Evolutionary conservation across 2,329 filamentous ascomycete species (phyloP).

Genomic region (Domatiomyces globalis): DNA sequence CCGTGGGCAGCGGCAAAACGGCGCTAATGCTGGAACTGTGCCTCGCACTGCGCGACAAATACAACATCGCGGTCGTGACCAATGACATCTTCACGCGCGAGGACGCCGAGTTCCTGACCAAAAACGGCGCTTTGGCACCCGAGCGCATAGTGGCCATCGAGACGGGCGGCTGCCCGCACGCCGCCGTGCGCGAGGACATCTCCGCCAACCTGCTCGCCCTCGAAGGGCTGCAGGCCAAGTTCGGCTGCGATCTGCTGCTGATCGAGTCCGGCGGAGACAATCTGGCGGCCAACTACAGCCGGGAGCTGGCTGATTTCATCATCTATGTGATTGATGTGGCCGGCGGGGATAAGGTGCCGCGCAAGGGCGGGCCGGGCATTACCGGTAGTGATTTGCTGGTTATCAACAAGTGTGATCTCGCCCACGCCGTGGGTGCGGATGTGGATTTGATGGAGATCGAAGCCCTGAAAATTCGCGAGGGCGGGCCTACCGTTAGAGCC

Average conservation of each 20-base stretch:
- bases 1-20: constrained; percentile 93
- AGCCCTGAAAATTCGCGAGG: constrained; percentile 85
- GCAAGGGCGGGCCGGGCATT: constrained; percentile 93
- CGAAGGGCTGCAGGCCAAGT: constrained; percentile 70
- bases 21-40: constrained; percentile 92
- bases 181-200: constrained; percentile 94
- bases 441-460: constrained; percentile 88
- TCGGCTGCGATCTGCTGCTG: constrained; percentile 68
- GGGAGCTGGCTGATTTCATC: constrained; percentile 93
- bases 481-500: constrained; percentile 87
- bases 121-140: constrained; percentile 67
- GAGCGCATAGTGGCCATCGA: constrained; percentile 87
- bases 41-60: constrained; percentile 61
- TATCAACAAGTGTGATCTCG: constrained; percentile 94
- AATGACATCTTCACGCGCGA: constrained; percentile 40
- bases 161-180: constrained; percentile 92
- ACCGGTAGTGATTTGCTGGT: constrained; percentile 88
- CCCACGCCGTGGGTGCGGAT: constrained; percentile 80
- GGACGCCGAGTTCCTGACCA: constrained; percentile 93
- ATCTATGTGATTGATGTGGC: constrained; percentile 97
- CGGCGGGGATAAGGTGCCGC: constrained; percentile 88
- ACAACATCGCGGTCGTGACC: constrained; percentile 86
- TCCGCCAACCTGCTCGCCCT: constrained; percentile 83
- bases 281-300: constrained; percentile 86
- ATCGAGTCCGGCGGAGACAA: constrained; percentile 97